Evolutionary conservation across 1,139 yeast genomes (phyloP), one percentile per base, ranked within the genome.

Genomic region (Suhomyces taliae): DNA sequence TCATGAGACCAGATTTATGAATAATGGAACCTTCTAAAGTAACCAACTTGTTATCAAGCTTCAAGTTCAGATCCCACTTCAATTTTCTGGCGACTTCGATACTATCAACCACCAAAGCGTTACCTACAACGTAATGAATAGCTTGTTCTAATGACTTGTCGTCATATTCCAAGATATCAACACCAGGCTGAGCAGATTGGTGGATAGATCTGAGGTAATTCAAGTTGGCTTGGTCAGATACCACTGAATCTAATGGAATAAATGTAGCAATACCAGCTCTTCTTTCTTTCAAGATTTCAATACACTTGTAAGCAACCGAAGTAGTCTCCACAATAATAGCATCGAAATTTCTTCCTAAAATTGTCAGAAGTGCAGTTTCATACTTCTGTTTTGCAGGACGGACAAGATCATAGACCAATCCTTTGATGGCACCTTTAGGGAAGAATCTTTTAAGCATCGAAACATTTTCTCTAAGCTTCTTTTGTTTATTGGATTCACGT

Each of bases 1-100:
- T 87, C 95, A 93, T 89, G 40, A 90, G 73, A 8, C 97, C 97
- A 9, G 93, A 85, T 58, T 81, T 83, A 61, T 90, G 93, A 46
- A 93, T 87, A 33, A 90, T 74, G 0, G 95, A 81, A 0, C 99
- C 99, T 43, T 90, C 90, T 8, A 89, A 60, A 0, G 97, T 82
- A 2, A 91, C 96, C 40, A 88, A 76, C 61, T 87, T 90, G 44
- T 82, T 83, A 34, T 78, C 79, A 24, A 89, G 63, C 5, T 74
- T 71, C 36, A 68, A 67, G 5, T 51, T 45, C 11, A 60, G 48
- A 26, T 78, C 76, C 95, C 96, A 90, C 59, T 88, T 83, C 48
- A 93, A 70, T 4, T 75, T 70, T 58, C 86, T 79, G 1, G 99
- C 98, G 19, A 79, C 67, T 11, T 76, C 78, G 51, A 90, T 69